phyloP scores from a whole-genome alignment of 1,139 yeast species.

The Taphrina sp. region DNA sequence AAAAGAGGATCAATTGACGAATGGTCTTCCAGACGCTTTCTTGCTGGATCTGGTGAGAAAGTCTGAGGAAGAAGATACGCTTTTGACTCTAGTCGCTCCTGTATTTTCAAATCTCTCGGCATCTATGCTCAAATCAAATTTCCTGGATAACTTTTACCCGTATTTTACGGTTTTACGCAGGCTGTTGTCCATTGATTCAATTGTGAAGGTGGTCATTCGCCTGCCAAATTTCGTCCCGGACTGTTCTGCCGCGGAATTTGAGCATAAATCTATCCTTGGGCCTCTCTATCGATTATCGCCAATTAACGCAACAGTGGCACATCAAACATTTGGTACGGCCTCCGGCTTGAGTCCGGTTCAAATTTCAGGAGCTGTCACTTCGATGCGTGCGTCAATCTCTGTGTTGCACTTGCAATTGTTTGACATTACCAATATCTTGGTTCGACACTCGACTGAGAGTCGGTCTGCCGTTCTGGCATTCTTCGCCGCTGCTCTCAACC shows the following conservation, averaged over 20 bases:
- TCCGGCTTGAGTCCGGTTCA: slow-evolving; percentile 38
- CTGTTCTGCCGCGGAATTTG: slow-evolving; percentile 52
- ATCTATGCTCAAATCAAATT: slow-evolving; percentile 37
- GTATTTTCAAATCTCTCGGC: slow-evolving; percentile 42
- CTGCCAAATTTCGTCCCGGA: slow-evolving; percentile 43
- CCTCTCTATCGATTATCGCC: slow-evolving; percentile 77
- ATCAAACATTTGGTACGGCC: slow-evolving; percentile 40
- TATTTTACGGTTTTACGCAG: slow-evolving; percentile 13
- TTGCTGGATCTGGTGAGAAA: slow-evolving; percentile 58
- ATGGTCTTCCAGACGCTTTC: slow-evolving; percentile 50
- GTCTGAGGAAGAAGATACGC: slow-evolving; percentile 64
- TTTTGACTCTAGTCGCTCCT: slow-evolving; percentile 59
- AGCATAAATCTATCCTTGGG: slow-evolving; percentile 66
- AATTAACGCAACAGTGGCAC: slow-evolving; percentile 48
- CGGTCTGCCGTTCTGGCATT: slow-evolving; percentile 63
- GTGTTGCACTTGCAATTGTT: slow-evolving; percentile 49
- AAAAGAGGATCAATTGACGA: slow-evolving; percentile 33
- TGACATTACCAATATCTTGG: slow-evolving; percentile 65
- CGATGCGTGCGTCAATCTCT: slow-evolving; percentile 3
- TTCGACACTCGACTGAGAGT: slow-evolving; percentile 70
- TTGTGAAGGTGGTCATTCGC: slow-evolving; percentile 50
- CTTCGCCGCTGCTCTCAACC: slow-evolving; percentile 69
- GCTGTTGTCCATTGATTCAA: slow-evolving; percentile 43
- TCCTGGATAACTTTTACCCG: slow-evolving; percentile 46
- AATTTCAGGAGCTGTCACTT: slow-evolving; percentile 14